These are phyloP conservation scores for Ensete glaucum DNA, from an alignment of 176 grass and related monocot species.

Conservation along the genomic window DNA sequence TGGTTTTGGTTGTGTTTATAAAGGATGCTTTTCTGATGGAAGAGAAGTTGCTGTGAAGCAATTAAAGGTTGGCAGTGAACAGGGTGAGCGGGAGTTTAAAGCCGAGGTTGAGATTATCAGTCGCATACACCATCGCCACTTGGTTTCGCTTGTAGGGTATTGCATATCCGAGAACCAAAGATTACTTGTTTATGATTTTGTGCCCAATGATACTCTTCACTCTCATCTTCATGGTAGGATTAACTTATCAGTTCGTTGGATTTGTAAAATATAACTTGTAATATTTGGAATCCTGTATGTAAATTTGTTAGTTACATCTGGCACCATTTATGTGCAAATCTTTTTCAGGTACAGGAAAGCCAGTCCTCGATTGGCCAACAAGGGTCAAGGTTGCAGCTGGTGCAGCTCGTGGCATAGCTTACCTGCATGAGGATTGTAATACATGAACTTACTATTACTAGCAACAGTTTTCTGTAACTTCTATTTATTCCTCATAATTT, in stretches of 20 bases:
- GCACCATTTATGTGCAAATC: not conserved
- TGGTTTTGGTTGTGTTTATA: slow-evolving; percentile 34
- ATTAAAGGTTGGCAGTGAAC: slow-evolving; percentile 23
- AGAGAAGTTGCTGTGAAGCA: slow-evolving; percentile 23
- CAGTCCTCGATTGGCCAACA: slow-evolving; percentile 27
- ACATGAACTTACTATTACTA: not conserved
- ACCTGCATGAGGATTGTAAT: slow-evolving; percentile 37
- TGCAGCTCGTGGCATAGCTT: slow-evolving; percentile 28
- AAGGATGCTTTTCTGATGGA: slow-evolving; percentile 21
- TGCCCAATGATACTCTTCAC: slow-evolving; percentile 26
- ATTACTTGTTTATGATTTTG: slow-evolving; percentile 33
- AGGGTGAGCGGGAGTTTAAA: slow-evolving; percentile 25
- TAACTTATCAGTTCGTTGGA: not conserved
- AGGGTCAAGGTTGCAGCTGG: slow-evolving; percentile 29
- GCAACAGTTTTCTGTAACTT: not conserved
- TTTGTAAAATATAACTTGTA: not conserved
- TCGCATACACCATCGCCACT: slow-evolving; percentile 33
- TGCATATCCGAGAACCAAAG: slow-evolving; percentile 21
- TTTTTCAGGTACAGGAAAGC: slow-evolving; percentile 11
- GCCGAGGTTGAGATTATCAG: slow-evolving; percentile 34
- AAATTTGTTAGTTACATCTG: not conserved
- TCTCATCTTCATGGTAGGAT: slow-evolving; percentile 36
- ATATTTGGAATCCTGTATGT: not conserved
- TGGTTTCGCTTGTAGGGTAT: slow-evolving; percentile 27
- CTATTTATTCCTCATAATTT: not conserved